Evolutionary conservation across 371 early-diverging fungal genomes (phyloP).

Genomic region (Saksenaea vasiformis): DNA sequence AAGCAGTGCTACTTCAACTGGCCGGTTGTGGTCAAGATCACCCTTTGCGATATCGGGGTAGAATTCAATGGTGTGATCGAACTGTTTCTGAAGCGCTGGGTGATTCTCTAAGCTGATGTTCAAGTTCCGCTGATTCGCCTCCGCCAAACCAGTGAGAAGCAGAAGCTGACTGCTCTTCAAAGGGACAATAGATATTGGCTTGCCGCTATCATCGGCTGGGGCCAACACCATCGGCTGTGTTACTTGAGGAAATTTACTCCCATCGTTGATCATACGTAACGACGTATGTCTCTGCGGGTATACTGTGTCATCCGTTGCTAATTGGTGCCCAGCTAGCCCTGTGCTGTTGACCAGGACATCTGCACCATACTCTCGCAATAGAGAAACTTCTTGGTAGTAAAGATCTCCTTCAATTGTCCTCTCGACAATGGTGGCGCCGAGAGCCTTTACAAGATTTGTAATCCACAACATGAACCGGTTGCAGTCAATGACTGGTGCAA

Average conservation of each 20-base stretch:
- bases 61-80: background rate
- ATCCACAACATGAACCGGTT: background rate
- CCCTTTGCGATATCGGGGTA: background rate
- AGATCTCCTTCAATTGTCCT: background rate
- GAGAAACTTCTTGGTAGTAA: background rate
- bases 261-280: background rate
- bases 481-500: background rate
- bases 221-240: background rate
- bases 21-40: background rate
- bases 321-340: background rate
- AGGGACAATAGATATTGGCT: background rate
- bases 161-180: background rate
- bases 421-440: background rate
- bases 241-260: background rate
- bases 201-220: background rate
- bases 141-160: background rate
- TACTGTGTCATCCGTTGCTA: background rate
- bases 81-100: background rate
- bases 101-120: background rate
- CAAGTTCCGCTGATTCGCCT: slow-evolving; percentile 2
- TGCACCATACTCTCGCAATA: background rate
- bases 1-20: background rate
- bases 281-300: background rate
- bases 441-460: background rate
- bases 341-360: background rate